Evolutionary conservation across 2,329 filamentous ascomycete genomes (phyloP), one percentile per base, ranked within the genome.

Genomic region (Microcyclospora tardicrescens): DNA sequence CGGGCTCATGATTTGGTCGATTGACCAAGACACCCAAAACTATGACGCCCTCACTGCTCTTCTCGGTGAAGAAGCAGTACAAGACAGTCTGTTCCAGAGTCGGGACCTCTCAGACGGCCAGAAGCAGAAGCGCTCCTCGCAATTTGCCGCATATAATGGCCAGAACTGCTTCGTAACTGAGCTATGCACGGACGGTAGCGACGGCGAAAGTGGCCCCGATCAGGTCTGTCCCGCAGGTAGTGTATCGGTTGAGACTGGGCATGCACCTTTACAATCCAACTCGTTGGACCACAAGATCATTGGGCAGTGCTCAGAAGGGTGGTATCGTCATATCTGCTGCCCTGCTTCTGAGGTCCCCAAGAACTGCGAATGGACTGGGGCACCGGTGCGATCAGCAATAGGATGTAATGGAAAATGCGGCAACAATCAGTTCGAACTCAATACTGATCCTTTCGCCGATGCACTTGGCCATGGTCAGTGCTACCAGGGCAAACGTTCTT

Each of bases 1-100:
- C 2, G 61, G 61, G 6, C 8, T 34, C 5, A 39, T 47, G 40
- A 27, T 43, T 27, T 48, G 46, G 46, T 36, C 40, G 3, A 15
- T 37, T 10, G 37, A 39, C 19, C 30, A 32, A 10, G 30, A 32
- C 10, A 10, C 4, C 12, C 4, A 32, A 15, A 5, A 32, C 4
- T 32, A 5, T 6, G 10, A 10, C 30, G 30, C 30, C 10, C 10
- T 32, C 4, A n/a, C 30, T 32, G 30, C 5, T 10, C 30, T 32
- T 4, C 14, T 32, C 4, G 30, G 12, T n/a, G 28, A 30, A 30
- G n/a, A n/a, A 30, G 28, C 10, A 10, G 28, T 10, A 30, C 28
- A 30, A 30, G 28, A 10, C n/a, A 10, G 10, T 10, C 28, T n/a
- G n/a, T n/a, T n/a, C n/a, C n/a, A n/a, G n/a, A n/a, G n/a, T n/a